Evolutionary conservation across 192 early-diverging fungal species (phyloP).

Genomic region (Coemansia sp.): DNA sequence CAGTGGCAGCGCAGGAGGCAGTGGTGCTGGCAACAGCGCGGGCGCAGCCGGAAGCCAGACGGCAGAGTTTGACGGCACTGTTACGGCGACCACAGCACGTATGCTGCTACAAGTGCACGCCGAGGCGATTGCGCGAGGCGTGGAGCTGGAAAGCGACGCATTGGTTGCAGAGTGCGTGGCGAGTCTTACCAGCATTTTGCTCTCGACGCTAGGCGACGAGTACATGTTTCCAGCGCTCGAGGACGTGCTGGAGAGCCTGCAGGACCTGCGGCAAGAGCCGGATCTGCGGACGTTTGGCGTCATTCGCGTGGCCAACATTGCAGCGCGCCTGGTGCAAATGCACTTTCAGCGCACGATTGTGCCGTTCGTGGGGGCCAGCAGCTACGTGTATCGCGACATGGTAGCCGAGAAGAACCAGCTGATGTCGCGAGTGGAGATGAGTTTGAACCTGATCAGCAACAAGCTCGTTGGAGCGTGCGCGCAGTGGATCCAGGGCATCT

Average conservation of each 20-base stretch:
- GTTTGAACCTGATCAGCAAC: slow-evolving; percentile 75
- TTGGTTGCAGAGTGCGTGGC: slow-evolving; percentile 69
- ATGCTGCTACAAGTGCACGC: slow-evolving; percentile 71
- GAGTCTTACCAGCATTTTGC: slow-evolving; percentile 71
- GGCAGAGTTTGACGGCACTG: slow-evolving; percentile 15
- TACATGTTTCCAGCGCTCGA: slow-evolving; percentile 88
- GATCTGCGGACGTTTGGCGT: slow-evolving; percentile 30
- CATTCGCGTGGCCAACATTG: slow-evolving; percentile 34
- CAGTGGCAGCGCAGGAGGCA: not conserved
- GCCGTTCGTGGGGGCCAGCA: slow-evolving; percentile 48
- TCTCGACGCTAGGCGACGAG: slow-evolving; percentile 78
- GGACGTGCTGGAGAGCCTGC: slow-evolving; percentile 54
- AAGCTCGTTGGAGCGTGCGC: slow-evolving; percentile 63
- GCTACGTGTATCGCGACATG: slow-evolving; percentile 78
- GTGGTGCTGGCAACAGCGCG: not conserved
- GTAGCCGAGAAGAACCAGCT: slow-evolving; percentile 88
- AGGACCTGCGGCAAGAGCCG: slow-evolving; percentile 48
- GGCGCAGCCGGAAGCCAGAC: not conserved
- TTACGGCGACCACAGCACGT: slow-evolving; percentile 29
- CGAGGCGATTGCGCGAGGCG: slow-evolving; percentile 77
- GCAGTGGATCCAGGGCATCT: slow-evolving; percentile 68
- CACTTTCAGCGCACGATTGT: slow-evolving; percentile 49
- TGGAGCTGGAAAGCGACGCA: slow-evolving; percentile 70
- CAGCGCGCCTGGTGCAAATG: slow-evolving; percentile 37
- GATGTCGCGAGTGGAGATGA: slow-evolving; percentile 79